Base-by-base conservation (phyloP, 495 filamentous ascomycete species). In the Aspergillus leporis region DNA sequence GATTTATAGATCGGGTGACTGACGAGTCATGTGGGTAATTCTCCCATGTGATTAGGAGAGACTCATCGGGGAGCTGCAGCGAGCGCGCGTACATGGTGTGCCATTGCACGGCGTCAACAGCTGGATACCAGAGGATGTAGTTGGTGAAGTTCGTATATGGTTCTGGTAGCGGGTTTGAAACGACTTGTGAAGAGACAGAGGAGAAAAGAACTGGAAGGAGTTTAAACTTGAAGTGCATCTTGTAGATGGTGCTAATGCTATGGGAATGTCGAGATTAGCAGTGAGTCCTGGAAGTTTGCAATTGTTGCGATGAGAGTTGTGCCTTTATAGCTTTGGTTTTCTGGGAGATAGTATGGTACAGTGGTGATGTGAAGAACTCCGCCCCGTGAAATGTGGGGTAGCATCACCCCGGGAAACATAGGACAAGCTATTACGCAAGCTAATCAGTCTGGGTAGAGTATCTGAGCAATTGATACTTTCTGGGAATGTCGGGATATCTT, bases 1-100 rank as follows among this genome's bases (percentile, higher is more conserved):
- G 56, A 58, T 30, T 25, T 49, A 9, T 13, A 52, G 34, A 51
- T 51, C 1, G 48, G 48, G 23, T 25, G 48, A 21, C 30, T 82
- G 0, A 79, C 78, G 4, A 68, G 46, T 79, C 74, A 0, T 75
- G 76, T 14, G 70, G 75, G 62, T 84, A 84, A 69, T 83, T 81
- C 62, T 81, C 81, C 81, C 84, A 84, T 3, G 84, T 88, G 30
- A 51, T 56, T 47, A 61, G 53, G 50, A 61, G 61, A 53, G 45
- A 34, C 51, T 49, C 59, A 52, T 58, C 62, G 43, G 64, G 59
- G 49, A 55, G 51, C 45, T 62, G 60, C 9, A 58, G 36, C 21
- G 47, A 48, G 19, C 60, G 54, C 6, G 60, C 60, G 40, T 62
- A 62, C 4, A 62, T 49, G 0, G 55, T 57, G 28, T 56, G 53